phyloP scores from a whole-genome alignment of 805 yeast genomes.

The Gaillardinia entomophila region DNA sequence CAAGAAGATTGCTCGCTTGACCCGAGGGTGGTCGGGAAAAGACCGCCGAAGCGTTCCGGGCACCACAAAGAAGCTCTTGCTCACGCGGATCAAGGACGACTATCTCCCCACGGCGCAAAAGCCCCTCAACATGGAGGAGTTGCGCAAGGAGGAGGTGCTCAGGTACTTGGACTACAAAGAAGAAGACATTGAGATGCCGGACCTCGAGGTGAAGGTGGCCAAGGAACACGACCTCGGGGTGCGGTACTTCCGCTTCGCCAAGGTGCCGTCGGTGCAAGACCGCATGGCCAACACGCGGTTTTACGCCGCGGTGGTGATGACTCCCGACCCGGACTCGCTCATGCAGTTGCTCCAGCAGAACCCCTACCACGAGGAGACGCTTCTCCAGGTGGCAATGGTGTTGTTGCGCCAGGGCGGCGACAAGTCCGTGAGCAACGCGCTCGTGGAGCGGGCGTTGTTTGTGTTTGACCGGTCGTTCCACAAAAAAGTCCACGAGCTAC shows the following conservation, averaged over 20 bases:
- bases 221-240: conserved; percentile 38
- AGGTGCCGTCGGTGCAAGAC: conserved; percentile 23
- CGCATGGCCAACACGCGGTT: conserved; percentile 44
- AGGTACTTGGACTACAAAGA: conserved; percentile 29
- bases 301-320: conserved; percentile 58
- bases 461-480: conserved; percentile 73
- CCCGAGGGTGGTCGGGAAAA: conserved; percentile 81
- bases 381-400: conserved; percentile 74
- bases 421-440: conserved; percentile 62
- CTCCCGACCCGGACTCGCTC: conserved; percentile 76
- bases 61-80: conserved; percentile 55
- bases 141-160: conserved; percentile 34
- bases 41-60: conserved; percentile 75
- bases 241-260: conserved; percentile 52
- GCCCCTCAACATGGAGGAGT: conserved; percentile 56
- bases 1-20: conserved; percentile 48
- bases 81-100: conserved; percentile 73
- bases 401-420: conserved; percentile 70
- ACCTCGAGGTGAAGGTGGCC: conserved; percentile 23
- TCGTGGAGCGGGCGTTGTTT: conserved; percentile 72
- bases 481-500: conserved; percentile 43
- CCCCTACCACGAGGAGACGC: conserved; percentile 74
- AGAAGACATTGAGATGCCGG: conserved; percentile 18
- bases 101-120: conserved; percentile 69
- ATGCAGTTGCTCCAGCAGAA: conserved; percentile 49